Conservation (phyloP, 1,284 basidiomycete genomes). For the Acaromyces ingoldii region DNA sequence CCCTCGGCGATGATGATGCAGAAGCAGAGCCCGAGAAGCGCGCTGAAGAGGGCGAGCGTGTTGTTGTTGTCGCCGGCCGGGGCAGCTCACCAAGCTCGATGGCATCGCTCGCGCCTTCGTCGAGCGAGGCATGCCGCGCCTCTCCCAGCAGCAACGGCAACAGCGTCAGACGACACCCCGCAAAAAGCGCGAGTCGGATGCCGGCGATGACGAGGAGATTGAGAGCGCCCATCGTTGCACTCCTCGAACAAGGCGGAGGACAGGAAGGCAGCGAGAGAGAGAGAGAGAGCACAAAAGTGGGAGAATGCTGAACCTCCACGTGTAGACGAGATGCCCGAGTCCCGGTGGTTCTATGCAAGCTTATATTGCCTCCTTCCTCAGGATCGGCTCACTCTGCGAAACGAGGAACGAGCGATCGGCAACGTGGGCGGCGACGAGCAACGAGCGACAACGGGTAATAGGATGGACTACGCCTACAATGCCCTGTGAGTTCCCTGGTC, state of each 20-base stretch:
- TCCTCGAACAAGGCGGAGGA: too few relatives aligned
- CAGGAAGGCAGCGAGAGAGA: too few relatives aligned
- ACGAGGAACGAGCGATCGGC: too few relatives aligned
- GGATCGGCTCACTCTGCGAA: too few relatives aligned
- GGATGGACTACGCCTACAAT: slow-evolving; percentile 13
- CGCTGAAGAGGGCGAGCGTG: neutral
- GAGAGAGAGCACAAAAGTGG: too few relatives aligned
- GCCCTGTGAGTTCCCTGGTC: slow-evolving; percentile 3
- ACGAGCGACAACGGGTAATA: too few relatives aligned
- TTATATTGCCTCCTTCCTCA: too few relatives aligned
- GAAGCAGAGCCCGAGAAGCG: neutral
- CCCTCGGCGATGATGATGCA: slow-evolving; percentile 8
- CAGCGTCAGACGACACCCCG: slow-evolving; percentile 8
- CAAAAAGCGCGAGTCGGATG: slow-evolving; percentile 12
- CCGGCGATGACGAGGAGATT: slow-evolving; percentile 7
- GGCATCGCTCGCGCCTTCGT: slow-evolving; percentile 4
- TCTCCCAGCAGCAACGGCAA: slow-evolving; percentile 43
- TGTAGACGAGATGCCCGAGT: too few relatives aligned
- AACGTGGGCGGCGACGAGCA: too few relatives aligned
- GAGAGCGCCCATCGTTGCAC: neutral
- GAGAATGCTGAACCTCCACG: too few relatives aligned
- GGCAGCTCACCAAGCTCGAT: slow-evolving; percentile 8
- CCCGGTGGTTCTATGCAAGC: too few relatives aligned
- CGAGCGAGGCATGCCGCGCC: slow-evolving; percentile 38
- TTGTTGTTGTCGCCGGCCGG: slow-evolving; percentile 13